These are phyloP conservation scores for Dendrobium chrysotoxum DNA, from an alignment of 106 monocot species.

Conservation along the genomic window DNA sequence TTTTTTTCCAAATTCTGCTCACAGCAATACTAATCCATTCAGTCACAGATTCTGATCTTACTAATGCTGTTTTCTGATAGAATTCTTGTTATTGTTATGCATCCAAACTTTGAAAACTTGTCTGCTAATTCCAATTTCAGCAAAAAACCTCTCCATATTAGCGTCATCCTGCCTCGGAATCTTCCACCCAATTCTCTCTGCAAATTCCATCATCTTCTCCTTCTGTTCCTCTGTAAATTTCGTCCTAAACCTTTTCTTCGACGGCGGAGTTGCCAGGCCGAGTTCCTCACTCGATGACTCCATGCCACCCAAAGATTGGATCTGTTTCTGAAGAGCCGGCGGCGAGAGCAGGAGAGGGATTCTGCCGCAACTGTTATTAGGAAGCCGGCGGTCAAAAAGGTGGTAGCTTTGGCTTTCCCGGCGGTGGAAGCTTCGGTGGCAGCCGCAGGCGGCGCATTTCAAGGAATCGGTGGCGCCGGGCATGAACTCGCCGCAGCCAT, in stretches of 20 bases:
- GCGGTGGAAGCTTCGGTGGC: conserved; percentile 87
- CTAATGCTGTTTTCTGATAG: conserved; percentile 14
- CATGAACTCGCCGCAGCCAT: conserved; percentile 69
- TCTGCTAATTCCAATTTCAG: conserved; percentile 33
- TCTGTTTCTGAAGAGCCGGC: not conserved
- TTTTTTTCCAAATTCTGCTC: too few species aligned
- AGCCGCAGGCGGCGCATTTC: conserved; percentile 70
- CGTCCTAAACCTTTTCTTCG: conserved; percentile 49
- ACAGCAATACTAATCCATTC: too few species aligned
- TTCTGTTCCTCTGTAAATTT: conserved; percentile 60
- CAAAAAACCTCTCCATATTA: conserved; percentile 36
- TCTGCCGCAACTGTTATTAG: not conserved
- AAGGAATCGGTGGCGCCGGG: conserved; percentile 23
- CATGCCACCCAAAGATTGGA: not conserved
- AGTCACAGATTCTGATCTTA: not conserved
- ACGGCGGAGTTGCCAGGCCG: not conserved
- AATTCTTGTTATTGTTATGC: conserved; percentile 69
- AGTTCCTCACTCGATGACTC: conserved; percentile 40
- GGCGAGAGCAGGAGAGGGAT: conserved; percentile 9
- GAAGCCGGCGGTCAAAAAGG: not conserved
- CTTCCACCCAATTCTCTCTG: conserved; percentile 51
- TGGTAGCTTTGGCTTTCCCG: conserved; percentile 6
- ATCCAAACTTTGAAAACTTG: conserved; percentile 74
- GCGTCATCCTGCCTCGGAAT: conserved; percentile 47
- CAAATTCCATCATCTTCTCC: conserved; percentile 44